Evolutionary conservation across 1,284 basidiomycete genomes (phyloP).

Genomic region (Cryptococcus depauperatus): DNA sequence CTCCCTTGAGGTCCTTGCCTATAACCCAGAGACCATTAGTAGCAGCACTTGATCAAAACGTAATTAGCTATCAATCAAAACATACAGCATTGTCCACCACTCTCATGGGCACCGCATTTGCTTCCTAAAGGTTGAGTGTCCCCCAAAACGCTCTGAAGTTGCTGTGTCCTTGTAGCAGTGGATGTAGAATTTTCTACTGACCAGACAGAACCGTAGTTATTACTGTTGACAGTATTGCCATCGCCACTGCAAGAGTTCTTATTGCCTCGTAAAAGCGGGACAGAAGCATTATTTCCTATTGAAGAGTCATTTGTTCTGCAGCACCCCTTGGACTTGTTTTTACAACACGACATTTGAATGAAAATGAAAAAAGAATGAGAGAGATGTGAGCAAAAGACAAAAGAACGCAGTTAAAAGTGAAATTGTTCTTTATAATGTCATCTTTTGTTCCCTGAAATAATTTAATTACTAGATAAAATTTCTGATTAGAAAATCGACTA

Average conservation of each 20-base stretch:
- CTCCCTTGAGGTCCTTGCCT: conserved; percentile 43
- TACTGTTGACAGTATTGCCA: background rate
- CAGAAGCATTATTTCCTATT: conserved; percentile 5
- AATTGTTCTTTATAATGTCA: background rate
- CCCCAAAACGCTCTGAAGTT: conserved; percentile 28
- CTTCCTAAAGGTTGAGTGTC: conserved; percentile 32
- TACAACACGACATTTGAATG: conserved; percentile 1
- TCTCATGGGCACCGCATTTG: conserved; percentile 35
- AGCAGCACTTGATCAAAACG: background rate
- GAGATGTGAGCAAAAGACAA: background rate
- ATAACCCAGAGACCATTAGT: background rate
- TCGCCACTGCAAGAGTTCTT: too few relatives aligned
- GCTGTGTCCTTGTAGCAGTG: conserved; percentile 14
- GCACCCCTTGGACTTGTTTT: conserved; percentile 1
- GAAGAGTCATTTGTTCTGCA: background rate
- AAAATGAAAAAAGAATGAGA: background rate
- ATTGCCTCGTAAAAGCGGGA: conserved; percentile 10
- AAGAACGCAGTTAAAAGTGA: background rate
- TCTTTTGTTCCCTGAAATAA: background rate
- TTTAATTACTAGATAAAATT: background rate
- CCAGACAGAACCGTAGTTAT: conserved; percentile 16
- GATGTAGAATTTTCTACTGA: conserved; percentile 7
- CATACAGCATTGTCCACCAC: conserved; percentile 35
- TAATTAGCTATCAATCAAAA: conserved; percentile 1
- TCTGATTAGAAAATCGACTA: background rate